phyloP scores from a whole-genome alignment of 2,329 filamentous ascomycete species.

The Albophoma yamanashiensis region DNA sequence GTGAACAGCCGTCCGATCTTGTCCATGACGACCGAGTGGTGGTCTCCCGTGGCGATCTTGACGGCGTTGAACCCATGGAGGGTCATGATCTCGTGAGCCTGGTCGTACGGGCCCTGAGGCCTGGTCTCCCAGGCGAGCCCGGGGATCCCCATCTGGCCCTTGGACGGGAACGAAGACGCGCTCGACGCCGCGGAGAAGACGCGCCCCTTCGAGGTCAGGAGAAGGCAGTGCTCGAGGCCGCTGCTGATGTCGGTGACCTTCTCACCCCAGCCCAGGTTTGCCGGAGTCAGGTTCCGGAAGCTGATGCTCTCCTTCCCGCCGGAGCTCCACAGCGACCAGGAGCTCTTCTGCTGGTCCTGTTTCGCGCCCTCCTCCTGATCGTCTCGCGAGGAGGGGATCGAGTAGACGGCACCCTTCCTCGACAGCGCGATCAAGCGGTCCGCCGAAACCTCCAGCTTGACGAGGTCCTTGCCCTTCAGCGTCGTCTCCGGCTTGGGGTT shows the following conservation, averaged over 20 bases:
- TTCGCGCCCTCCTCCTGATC: slow-evolving; percentile 61
- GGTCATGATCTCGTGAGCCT: slow-evolving; percentile 66
- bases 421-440: slow-evolving; percentile 78
- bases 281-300: slow-evolving; percentile 63
- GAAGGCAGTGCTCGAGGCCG: slow-evolving; percentile 75
- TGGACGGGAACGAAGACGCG: slow-evolving; percentile 64
- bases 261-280: slow-evolving; percentile 55
- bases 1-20: slow-evolving; percentile 67
- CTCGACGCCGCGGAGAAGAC: slow-evolving; percentile 84
- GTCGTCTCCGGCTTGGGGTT: slow-evolving; percentile 57
- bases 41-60: slow-evolving; percentile 74
- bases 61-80: slow-evolving; percentile 61
- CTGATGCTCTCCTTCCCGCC: slow-evolving; percentile 35
- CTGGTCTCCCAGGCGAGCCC: slow-evolving; percentile 71
- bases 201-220: slow-evolving; percentile 75
- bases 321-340: slow-evolving; percentile 63
- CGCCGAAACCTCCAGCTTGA: slow-evolving; percentile 64
- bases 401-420: slow-evolving; percentile 69
- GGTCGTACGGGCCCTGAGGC: slow-evolving; percentile 68
- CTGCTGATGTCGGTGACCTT: slow-evolving; percentile 63
- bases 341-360: slow-evolving; percentile 37
- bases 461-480: slow-evolving; percentile 69
- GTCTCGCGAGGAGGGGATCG: slow-evolving; percentile 62
- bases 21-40: slow-evolving; percentile 73
- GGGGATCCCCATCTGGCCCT: slow-evolving; percentile 79